Conservation (phyloP, 768 basidiomycete genomes). For the Lepiota brunneoincarnata region DNA sequence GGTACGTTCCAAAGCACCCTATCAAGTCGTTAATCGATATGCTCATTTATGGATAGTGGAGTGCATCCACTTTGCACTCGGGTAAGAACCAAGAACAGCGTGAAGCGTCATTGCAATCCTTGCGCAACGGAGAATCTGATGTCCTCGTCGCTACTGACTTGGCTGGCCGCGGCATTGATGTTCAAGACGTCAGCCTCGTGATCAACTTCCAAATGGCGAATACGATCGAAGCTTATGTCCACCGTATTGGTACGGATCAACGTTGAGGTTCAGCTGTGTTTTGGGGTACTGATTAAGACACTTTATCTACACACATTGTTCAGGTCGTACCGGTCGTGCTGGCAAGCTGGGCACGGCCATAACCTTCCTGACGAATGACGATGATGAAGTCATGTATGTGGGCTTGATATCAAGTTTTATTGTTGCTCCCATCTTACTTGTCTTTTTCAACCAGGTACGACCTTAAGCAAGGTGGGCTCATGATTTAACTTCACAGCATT, state of each 20-base stretch:
- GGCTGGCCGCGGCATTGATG: constrained; percentile 98
- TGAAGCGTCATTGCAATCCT: constrained; percentile 83
- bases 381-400: constrained; percentile 94
- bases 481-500: background rate
- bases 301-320: constrained; percentile 9
- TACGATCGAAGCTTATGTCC: constrained; percentile 96
- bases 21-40: background rate
- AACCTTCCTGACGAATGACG: constrained; percentile 94
- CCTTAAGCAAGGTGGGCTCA: constrained; percentile 79
- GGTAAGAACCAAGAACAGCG: constrained; percentile 98
- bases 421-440: constrained; percentile 14
- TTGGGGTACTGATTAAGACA: constrained; percentile 1
- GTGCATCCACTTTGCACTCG: constrained; percentile 87
- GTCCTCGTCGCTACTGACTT: constrained; percentile 96
- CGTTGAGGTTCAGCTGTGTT: constrained; percentile 14
- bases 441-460: constrained; percentile 68
- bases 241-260: constrained; percentile 79
- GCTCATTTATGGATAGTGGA: constrained; percentile 56
- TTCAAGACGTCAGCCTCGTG: constrained; percentile 92
- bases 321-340: constrained; percentile 96
- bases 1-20: constrained; percentile 44
- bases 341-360: constrained; percentile 93
- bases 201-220: constrained; percentile 98
- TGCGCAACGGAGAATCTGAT: constrained; percentile 84
- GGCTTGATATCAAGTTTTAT: constrained; percentile 16